Base-by-base conservation (phyloP, 1,284 basidiomycete species). In the Moesziomyces antarcticus region DNA sequence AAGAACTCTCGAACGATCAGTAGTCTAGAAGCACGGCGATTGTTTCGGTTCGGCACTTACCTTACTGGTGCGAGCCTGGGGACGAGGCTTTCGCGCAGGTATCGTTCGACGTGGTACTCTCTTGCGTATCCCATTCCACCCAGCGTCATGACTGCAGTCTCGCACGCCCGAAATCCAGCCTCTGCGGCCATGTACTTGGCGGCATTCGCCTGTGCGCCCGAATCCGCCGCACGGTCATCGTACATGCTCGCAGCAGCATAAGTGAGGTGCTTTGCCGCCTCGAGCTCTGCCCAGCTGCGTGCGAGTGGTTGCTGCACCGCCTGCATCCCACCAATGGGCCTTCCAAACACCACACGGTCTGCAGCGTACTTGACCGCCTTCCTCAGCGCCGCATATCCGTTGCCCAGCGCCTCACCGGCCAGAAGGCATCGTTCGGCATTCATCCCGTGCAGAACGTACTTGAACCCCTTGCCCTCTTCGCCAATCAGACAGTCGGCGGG, bases 381-480 rank as follows among this genome's bases (percentile, higher is more conserved):
- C 6, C 63, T 59, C 9, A 79, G 49, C 22, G 73, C 77, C 2
- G 73, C 77, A 40, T 79, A 79, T 1, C 77, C 77, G 8, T 70
- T 79, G 1, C 85, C 85, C 16, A 86, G 66, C 18, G 85, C 85
- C 74, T 86, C 85, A 25, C 85, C 85, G 0, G 84, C 85, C n/a
- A 86, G 70, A 13, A 86, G 63, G 50, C 84, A 84, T 3, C 85
- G 74, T 58, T 86, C 85, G n/a, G 85, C 85, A 62, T 85, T 85
- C 77, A 79, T 77, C 8, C 79, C 78, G 40, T 78, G 75, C 22
- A 79, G 40, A 11, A 79, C 59, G 35, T 70, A 62, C 64, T 83
- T 84, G 75, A 86, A 86, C 5, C 85, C 85, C 41, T 84, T 79
- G 35, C 84, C 85, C 69, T 85, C 84, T 21, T 77, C 74, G 0